These are phyloP conservation scores for Solanum ahanhuiri DNA, from an alignment of 257 asterid genomes.

Conservation along the genomic window DNA sequence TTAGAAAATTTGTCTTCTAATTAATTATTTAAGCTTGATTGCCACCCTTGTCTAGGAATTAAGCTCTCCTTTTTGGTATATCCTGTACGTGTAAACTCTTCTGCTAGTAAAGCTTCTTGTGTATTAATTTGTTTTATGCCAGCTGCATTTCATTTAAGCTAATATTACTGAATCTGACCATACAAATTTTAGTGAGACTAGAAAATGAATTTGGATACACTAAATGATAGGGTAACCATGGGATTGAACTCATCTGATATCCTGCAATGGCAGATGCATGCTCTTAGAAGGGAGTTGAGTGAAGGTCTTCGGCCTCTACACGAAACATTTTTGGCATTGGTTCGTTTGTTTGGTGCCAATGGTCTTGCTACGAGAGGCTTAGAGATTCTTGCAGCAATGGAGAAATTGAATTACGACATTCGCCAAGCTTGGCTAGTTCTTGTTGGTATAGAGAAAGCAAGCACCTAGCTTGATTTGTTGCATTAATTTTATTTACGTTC, in stretches of 20 bases:
- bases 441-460: slow-evolving; percentile 52
- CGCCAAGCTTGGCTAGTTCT: slow-evolving; percentile 94
- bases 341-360: slow-evolving; percentile 81
- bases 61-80: not conserved
- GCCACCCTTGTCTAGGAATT: not conserved
- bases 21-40: not conserved
- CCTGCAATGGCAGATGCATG: slow-evolving; percentile 74
- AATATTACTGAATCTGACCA: not conserved
- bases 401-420: slow-evolving; percentile 83
- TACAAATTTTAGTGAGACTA: not conserved
- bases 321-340: slow-evolving; percentile 82
- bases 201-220: not conserved
- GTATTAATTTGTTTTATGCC: not conserved
- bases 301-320: slow-evolving; percentile 97
- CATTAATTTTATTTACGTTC: slow-evolving; percentile 3
- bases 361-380: slow-evolving; percentile 83
- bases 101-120: not conserved
- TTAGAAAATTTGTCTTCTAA: not conserved
- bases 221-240: not conserved
- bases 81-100: not conserved
- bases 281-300: slow-evolving; percentile 86
- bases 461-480: slow-evolving; percentile 14
- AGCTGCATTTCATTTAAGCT: not conserved
- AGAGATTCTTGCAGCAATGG: slow-evolving; percentile 98
- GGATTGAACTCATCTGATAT: not conserved